Evolutionary conservation across 2,329 filamentous ascomycete genomes (phyloP).

Genomic region (Alternaria gaisen): DNA sequence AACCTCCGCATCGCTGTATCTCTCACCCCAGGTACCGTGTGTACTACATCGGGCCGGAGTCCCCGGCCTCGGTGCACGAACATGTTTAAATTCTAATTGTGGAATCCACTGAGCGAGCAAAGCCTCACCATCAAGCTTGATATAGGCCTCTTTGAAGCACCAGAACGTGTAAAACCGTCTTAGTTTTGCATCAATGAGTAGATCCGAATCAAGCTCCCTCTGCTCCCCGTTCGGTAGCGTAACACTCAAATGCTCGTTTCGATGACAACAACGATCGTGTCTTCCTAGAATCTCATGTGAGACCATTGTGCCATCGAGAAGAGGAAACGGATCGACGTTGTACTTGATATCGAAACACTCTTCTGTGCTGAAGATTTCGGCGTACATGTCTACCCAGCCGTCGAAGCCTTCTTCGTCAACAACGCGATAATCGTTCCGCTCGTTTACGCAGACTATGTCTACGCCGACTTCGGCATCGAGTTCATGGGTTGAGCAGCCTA

Average conservation of each 20-base stretch:
- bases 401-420: constrained; percentile 70
- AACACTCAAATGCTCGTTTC: constrained; percentile 51
- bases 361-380: constrained; percentile 70
- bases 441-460: constrained; percentile 78
- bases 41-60: constrained; percentile 55
- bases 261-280: constrained; percentile 53
- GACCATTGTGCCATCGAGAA: constrained; percentile 56
- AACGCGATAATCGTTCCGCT: constrained; percentile 70
- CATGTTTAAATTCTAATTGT: constrained; percentile 73
- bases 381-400: constrained; percentile 75
- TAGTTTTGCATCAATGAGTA: constrained; percentile 68
- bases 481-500: constrained; percentile 54
- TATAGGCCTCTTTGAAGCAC: constrained; percentile 81
- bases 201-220: constrained; percentile 52
- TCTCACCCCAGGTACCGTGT: constrained; percentile 57
- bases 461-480: constrained; percentile 67
- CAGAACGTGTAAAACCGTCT: constrained; percentile 79
- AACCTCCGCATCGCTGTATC: constrained; percentile 59
- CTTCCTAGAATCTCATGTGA: constrained; percentile 53
- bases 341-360: constrained; percentile 72
- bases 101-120: constrained; percentile 76
- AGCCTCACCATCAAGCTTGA: constrained; percentile 84
- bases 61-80: constrained; percentile 60
- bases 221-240: constrained; percentile 48
- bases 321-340: constrained; percentile 54